Evolutionary conservation across 371 early-diverging fungal species (phyloP), one percentile per base, ranked within the genome.

Genomic region (Apophysomyces elegans): DNA sequence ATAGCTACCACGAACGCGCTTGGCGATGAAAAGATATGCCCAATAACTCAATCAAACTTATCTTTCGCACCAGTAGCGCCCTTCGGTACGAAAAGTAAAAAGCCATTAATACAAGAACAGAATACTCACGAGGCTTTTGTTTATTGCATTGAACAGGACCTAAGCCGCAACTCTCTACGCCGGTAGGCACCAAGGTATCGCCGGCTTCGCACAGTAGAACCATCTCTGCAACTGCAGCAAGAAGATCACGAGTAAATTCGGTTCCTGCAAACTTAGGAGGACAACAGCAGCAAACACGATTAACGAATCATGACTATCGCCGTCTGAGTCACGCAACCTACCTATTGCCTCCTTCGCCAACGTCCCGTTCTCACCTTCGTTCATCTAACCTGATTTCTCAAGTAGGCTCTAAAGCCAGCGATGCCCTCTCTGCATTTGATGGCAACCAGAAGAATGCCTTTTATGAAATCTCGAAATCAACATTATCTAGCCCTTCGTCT

Each of bases 211-310:
- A 37, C 13, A 39, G 14, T 11, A n/a, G 8, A 39, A 58, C 13
- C 37, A 54, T 54, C 4, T 54, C 54, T 1, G 37, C 12, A 32
- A 58, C 13, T 21, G 37, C 7, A 45, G 56, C 62, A 9, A 75
- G 76, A 39, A 59, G 80, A 67, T 69, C 80, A 43, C 81, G 78
- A 62, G 78, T 81, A 7, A 74, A 78, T 39, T 81, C 81, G 6
- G 76, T 72, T 8, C 77, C 75, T 57, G 70, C 72, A 36, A 62
- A 50, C 14, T 26, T 72, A 8, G 74, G 32, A 26, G 32, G 70
- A 11, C 72, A 75, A 46, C 64, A 75, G 14, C 72, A 72, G 35
- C 67, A 75, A 39, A 64, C 36, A 1, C 58, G 59, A 37, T 39
- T 37, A 26, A 46, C 32, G 16, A 21, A 32, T 45, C 65, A 65